Evolutionary conservation across 73 alveolate species (phyloP).

Genomic region (Stentor roeselii): DNA sequence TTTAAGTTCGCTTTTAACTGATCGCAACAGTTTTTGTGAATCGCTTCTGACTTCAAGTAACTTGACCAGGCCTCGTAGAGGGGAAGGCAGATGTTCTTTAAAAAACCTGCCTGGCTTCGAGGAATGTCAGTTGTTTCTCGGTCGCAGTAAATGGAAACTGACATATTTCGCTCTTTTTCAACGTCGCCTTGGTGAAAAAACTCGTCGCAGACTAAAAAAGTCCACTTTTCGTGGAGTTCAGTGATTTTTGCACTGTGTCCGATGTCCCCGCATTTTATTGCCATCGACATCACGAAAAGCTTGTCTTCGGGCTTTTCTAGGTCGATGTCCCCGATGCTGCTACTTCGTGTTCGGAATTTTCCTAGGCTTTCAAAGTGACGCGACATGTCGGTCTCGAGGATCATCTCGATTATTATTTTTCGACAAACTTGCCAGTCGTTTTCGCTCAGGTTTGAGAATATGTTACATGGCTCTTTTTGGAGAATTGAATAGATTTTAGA

Average conservation of each 20-base stretch:
- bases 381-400: neutral
- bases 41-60: neutral
- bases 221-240: neutral
- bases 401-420: neutral
- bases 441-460: too few relatives aligned
- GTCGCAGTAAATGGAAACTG: neutral
- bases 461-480: neutral
- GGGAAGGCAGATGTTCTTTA: neutral
- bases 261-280: neutral
- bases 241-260: neutral
- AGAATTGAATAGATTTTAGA: neutral
- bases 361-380: neutral
- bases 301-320: neutral
- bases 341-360: neutral
- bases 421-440: neutral
- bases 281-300: neutral
- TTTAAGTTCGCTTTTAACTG: neutral
- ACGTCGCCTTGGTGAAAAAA: neutral
- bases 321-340: neutral
- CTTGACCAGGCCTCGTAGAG: neutral
- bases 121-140: neutral
- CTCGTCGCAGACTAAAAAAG: neutral
- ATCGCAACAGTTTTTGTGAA: neutral
- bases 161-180: neutral
- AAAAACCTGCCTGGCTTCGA: neutral